A percentile compares a stretch with the other conserved stretches of the same genome.
These are phyloP conservation scores for Backusella psychrophila DNA, from an alignment of 192 early-diverging fungal genomes.

Conservation along the genomic window DNA sequence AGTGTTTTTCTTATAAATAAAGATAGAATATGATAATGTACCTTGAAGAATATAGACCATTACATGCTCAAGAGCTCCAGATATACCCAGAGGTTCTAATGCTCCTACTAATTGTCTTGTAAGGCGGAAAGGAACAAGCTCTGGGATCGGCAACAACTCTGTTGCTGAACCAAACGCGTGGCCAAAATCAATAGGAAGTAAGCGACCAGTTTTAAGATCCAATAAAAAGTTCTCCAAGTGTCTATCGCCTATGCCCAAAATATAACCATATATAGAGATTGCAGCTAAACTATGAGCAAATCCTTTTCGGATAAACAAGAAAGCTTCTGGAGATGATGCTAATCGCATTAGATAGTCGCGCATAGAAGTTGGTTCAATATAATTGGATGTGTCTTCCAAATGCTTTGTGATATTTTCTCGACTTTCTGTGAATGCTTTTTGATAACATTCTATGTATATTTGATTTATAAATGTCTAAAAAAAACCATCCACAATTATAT, in stretches of 20 bases:
- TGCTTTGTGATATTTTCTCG: slow-evolving; percentile 50
- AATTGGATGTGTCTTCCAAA: slow-evolving; percentile 40
- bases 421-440: slow-evolving; percentile 50
- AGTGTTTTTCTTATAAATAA: background rate
- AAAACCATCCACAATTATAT: background rate
- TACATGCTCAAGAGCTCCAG: slow-evolving; percentile 58
- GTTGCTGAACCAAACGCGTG: slow-evolving; percentile 85
- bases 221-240: slow-evolving; percentile 79
- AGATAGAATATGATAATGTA: slow-evolving; percentile 11
- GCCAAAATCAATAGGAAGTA: slow-evolving; percentile 81
- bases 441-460: slow-evolving; percentile 48
- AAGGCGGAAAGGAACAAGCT: slow-evolving; percentile 74
- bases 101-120: slow-evolving; percentile 65
- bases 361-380: slow-evolving; percentile 47
- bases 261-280: slow-evolving; percentile 69
- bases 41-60: slow-evolving; percentile 69
- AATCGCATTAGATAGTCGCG: slow-evolving; percentile 54
- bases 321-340: slow-evolving; percentile 69
- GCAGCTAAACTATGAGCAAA: slow-evolving; percentile 71
- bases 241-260: slow-evolving; percentile 80
- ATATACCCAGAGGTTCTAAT: slow-evolving; percentile 65
- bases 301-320: slow-evolving; percentile 61
- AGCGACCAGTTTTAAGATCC: slow-evolving; percentile 60
- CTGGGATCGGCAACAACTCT: slow-evolving; percentile 72
- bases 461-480: too few relatives aligned